phyloP scores from a whole-genome alignment of 768 basidiomycete genomes.

The Lactifluus hygrophoroides region DNA sequence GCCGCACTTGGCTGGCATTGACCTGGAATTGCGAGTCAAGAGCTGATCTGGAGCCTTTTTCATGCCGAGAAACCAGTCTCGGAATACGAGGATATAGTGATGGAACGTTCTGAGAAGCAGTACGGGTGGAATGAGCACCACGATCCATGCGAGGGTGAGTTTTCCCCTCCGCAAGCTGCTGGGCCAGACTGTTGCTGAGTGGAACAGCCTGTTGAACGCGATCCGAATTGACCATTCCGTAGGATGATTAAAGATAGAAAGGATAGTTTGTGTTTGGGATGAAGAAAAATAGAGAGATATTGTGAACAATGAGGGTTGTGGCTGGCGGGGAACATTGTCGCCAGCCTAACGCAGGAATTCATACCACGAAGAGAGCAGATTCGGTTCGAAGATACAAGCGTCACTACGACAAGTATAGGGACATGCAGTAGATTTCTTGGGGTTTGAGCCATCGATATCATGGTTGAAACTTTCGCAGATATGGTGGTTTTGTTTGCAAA shows the following conservation, averaged over 20 bases:
- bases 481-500: too few species aligned
- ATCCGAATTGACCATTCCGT: neutral
- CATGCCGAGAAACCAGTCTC: neutral
- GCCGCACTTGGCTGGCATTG: conserved; percentile 11
- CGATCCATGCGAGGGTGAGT: neutral
- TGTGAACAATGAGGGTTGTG: neutral
- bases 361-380: neutral
- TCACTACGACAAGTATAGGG: too few species aligned
- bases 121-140: neutral
- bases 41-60: neutral
- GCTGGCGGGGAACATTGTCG: neutral
- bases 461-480: neutral
- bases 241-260: neutral
- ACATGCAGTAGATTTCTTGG: neutral
- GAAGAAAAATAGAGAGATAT: neutral
- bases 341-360: conserved; percentile 1
- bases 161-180: neutral
- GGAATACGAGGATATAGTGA: conserved; percentile 3
- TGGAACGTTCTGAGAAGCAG: neutral
- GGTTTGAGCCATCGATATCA: neutral
- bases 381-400: neutral
- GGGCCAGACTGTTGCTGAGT: neutral
- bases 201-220: neutral
- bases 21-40: conserved; percentile 5
- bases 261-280: neutral